Evolutionary conservation across 495 filamentous ascomycete species (phyloP), one percentile per base, ranked within the genome.

Genomic region (Hypoxylon crocopeplum): DNA sequence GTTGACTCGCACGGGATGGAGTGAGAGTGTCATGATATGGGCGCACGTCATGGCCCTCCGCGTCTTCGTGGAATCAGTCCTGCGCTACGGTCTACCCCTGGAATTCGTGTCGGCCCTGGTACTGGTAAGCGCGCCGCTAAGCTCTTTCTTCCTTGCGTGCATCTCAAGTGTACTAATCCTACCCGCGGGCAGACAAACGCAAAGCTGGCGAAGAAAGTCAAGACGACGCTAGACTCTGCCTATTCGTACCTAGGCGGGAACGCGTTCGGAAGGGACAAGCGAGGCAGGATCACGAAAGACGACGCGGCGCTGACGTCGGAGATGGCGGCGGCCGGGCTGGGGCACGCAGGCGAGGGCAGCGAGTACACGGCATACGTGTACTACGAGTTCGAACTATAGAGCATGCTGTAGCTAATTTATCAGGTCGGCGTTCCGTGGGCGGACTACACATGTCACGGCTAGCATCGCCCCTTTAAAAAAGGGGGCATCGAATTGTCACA

Each of bases 321-420:
- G 53, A 91, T 95, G 83, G 89, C 90, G 30, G 84, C 83, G 1
- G 84, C 80, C 1, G 86, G 83, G 15, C 64, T 84, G 27, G 80
- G 76, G 8, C 68, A 75, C 32, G 66, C 73, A 2, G 88, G 85
- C 27, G 87, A 90, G 56, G 86, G 84, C 38, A 83, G 84, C 56
- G 94, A 97, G 67, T 98, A 97, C 76, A 91, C 91, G 51, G 86
- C 94, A 22, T 98, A 95, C 76, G 95, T 97, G 70, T 97, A 91
- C 77, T 98, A 97, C 75, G 91, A 97, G 64, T 92, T 97, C 71
- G 88, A 92, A 69, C 51, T 70, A 51, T 70, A 65, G 52, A 30
- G 49, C 39, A 39, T 19, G 25, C 24, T 11, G 3, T 17, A 34
- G 52, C 47, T 62, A 47, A 46, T 47, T 29, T 48, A 53, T 30